These are phyloP conservation scores for Amanita pallidorosea DNA, from an alignment of 768 basidiomycete genomes.

Conservation along the genomic window DNA sequence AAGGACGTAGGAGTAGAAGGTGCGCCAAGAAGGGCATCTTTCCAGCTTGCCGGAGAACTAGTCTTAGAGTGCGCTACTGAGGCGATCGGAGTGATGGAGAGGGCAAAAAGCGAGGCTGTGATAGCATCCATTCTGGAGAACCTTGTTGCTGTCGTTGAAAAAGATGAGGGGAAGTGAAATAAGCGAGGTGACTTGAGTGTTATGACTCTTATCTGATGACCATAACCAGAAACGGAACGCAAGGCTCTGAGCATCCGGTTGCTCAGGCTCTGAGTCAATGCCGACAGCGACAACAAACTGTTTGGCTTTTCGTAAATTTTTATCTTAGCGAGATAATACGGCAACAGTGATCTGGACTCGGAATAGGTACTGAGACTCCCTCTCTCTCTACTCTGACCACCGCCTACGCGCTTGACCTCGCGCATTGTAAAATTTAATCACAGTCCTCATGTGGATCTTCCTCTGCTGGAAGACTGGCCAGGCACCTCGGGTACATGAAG, in stretches of 20 bases:
- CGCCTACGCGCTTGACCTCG: too few relatives aligned
- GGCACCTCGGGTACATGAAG: too few relatives aligned
- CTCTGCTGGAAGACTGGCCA: too few relatives aligned
- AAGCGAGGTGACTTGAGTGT: not conserved
- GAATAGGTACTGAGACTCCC: too few relatives aligned
- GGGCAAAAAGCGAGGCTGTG: slow-evolving; percentile 31
- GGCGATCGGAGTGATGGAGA: slow-evolving; percentile 45
- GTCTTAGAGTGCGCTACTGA: slow-evolving; percentile 49
- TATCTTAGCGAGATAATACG: not conserved
- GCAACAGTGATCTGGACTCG: too few relatives aligned
- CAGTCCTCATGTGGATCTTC: too few relatives aligned
- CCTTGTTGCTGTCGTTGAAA: not conserved
- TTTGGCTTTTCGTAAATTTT: not conserved
- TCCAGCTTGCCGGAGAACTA: slow-evolving; percentile 69
- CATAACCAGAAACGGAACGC: not conserved
- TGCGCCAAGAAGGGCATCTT: slow-evolving; percentile 49
- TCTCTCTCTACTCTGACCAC: too few relatives aligned
- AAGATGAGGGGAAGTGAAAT: not conserved
- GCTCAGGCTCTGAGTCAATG: not conserved
- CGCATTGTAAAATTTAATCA: too few relatives aligned
- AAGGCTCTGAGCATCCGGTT: not conserved
- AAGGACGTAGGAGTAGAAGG: slow-evolving; percentile 45
- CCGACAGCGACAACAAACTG: not conserved
- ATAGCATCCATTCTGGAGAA: slow-evolving; percentile 25
- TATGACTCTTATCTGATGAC: slow-evolving; percentile 6